Conservation (phyloP, 495 filamentous ascomycete species). For the Aspergillus saccharolyticus region DNA sequence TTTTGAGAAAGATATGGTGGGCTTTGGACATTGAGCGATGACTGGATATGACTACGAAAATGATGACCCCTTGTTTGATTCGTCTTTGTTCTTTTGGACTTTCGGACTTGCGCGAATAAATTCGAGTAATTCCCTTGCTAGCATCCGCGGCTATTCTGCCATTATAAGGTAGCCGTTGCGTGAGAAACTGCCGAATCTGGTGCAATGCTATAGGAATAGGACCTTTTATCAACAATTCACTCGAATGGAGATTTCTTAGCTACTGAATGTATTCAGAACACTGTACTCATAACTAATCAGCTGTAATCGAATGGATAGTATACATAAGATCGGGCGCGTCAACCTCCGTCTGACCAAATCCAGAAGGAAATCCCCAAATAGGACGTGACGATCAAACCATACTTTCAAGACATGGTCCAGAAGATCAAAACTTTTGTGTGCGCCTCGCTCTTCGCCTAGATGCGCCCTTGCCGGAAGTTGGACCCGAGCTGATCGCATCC, state of each 20-base stretch:
- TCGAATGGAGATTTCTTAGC: neutral
- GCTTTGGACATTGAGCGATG: constrained; percentile 6
- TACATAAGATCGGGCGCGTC: neutral
- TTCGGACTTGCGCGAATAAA: neutral
- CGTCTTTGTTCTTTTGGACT: constrained; percentile 5
- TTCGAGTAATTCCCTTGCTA: neutral
- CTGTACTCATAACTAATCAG: neutral
- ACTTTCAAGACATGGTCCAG: neutral
- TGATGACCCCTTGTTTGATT: constrained; percentile 10
- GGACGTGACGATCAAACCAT: neutral
- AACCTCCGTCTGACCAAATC: neutral
- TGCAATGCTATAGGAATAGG: constrained; percentile 1
- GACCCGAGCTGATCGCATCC: constrained; percentile 24
- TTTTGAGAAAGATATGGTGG: neutral
- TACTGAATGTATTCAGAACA: neutral
- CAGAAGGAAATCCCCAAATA: neutral
- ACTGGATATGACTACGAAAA: constrained; percentile 16
- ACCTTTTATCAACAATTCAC: neutral
- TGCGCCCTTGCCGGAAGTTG: constrained; percentile 21
- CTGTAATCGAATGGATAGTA: neutral
- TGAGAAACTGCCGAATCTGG: constrained; percentile 17
- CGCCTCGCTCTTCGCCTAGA: constrained; percentile 31
- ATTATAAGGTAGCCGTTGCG: neutral
- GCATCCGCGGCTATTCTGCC: neutral
- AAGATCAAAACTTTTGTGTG: constrained; percentile 28